These are phyloP conservation scores for Digitaria exilis DNA, from an alignment of 202 grass and related monocot genomes.

Conservation along the genomic window DNA sequence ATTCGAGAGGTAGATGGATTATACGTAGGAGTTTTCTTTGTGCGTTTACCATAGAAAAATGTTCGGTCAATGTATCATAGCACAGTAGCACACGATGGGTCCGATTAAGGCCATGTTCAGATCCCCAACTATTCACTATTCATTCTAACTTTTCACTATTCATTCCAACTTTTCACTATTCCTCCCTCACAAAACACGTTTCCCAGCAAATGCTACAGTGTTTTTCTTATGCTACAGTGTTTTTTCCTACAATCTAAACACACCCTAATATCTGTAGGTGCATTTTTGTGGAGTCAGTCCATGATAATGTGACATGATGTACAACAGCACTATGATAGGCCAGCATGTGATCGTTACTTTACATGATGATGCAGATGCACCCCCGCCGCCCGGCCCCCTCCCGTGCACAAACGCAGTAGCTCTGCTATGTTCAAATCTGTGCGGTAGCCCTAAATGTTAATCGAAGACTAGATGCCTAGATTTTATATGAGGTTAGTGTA, in stretches of 20 bases:
- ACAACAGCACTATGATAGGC: not conserved
- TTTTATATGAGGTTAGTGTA: too few relatives aligned
- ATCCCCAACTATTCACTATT: too few relatives aligned
- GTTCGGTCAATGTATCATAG: not conserved
- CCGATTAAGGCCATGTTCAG: too few relatives aligned
- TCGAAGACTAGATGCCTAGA: not conserved
- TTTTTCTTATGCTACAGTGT: too few relatives aligned
- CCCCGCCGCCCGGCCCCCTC: too few relatives aligned
- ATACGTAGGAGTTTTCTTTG: not conserved
- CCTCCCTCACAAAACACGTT: too few relatives aligned
- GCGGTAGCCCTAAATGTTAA: not conserved
- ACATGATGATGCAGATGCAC: not conserved
- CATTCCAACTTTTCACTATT: too few relatives aligned
- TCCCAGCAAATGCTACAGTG: too few relatives aligned
- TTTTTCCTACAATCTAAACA: too few relatives aligned
- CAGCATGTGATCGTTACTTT: constrained; percentile 4
- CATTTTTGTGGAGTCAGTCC: not conserved
- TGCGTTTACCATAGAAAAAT: not conserved
- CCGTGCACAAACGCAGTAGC: not conserved
- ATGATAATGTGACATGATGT: not conserved
- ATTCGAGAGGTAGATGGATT: not conserved
- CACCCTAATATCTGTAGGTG: too few relatives aligned
- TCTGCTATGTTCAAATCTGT: not conserved
- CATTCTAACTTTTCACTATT: too few relatives aligned
- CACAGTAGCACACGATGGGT: not conserved